Percentiles rank a stretch among this genome's conserved stretches.
Evolutionary conservation across 73 alveolate genomes (phyloP).

Genomic region (Tetrahymena borealis): DNA sequence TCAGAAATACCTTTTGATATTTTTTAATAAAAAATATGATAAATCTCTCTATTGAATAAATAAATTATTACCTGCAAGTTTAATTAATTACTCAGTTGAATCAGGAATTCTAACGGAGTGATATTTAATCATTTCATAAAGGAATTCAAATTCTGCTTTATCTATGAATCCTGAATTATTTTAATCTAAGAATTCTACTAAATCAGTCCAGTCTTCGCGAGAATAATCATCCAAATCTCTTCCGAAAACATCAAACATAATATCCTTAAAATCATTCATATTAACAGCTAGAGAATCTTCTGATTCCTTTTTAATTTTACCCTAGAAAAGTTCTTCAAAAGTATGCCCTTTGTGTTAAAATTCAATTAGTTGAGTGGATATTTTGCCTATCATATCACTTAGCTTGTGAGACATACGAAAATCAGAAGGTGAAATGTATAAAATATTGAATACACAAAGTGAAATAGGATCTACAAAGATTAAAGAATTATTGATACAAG

Average conservation of each 20-base stretch:
- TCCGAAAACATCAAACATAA: background rate
- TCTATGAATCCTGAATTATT: background rate
- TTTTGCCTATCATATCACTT: background rate
- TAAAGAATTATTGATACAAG: background rate
- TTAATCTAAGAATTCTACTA: background rate
- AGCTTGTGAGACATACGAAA: background rate
- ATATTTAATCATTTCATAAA: background rate
- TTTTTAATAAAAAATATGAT: background rate
- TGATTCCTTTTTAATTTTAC: background rate
- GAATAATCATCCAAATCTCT: background rate
- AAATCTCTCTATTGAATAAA: background rate
- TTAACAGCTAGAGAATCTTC: background rate
- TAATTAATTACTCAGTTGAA: background rate
- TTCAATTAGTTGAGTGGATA: background rate
- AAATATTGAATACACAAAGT: background rate
- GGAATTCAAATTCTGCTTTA: background rate
- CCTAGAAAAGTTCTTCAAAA: background rate
- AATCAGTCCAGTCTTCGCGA: background rate
- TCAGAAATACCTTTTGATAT: background rate
- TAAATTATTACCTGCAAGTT: background rate
- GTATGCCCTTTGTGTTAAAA: background rate
- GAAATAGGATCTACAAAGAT: background rate
- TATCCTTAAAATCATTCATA: background rate
- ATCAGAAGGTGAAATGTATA: background rate
- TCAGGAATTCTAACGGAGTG: background rate